phyloP scores from a whole-genome alignment of 2,329 filamentous ascomycete genomes.

The Colletotrichum lentis region DNA sequence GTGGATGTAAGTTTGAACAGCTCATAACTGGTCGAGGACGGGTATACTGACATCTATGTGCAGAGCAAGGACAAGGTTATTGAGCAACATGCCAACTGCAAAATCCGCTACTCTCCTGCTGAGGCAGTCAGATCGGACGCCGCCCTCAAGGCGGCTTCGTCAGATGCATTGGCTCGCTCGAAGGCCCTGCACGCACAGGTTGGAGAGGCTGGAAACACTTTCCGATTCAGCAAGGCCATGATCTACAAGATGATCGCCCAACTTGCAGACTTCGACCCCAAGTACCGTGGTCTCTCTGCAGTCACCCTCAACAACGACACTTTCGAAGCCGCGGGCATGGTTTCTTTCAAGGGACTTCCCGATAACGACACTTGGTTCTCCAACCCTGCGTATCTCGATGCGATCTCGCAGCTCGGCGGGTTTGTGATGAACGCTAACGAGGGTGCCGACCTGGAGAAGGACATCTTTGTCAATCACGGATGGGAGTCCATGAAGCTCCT shows the following conservation, averaged over 20 bases:
- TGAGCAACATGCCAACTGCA: constrained; percentile 69
- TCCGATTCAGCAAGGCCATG: constrained; percentile 76
- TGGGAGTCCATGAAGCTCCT: constrained; percentile 62
- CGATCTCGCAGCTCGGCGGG: constrained; percentile 64
- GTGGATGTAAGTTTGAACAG: constrained; percentile 14
- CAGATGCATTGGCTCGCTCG: constrained; percentile 66
- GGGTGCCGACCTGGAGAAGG: constrained; percentile 61
- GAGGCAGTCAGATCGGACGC: too few species aligned
- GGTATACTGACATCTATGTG: too few species aligned
- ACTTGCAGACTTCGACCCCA: constrained; percentile 63
- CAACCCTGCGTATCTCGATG: constrained; percentile 66
- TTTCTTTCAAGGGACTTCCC: constrained; percentile 56
- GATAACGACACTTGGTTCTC: constrained; percentile 61
- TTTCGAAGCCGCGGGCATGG: constrained; percentile 53
- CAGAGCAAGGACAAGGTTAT: constrained; percentile 66
- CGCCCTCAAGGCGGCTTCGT: too few species aligned
- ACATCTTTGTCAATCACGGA: constrained; percentile 67
- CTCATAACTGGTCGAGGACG: too few species aligned
- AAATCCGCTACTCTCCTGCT: too few species aligned
- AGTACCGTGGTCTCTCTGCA: constrained; percentile 65
- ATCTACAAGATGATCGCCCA: constrained; percentile 75
- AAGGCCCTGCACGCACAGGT: too few species aligned
- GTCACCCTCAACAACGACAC: constrained; percentile 60
- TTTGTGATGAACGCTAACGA: constrained; percentile 69
- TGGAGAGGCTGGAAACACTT: too few species aligned